phyloP scores from a whole-genome alignment of 371 early-diverging fungal genomes.

The Actinomortierella wolfii region DNA sequence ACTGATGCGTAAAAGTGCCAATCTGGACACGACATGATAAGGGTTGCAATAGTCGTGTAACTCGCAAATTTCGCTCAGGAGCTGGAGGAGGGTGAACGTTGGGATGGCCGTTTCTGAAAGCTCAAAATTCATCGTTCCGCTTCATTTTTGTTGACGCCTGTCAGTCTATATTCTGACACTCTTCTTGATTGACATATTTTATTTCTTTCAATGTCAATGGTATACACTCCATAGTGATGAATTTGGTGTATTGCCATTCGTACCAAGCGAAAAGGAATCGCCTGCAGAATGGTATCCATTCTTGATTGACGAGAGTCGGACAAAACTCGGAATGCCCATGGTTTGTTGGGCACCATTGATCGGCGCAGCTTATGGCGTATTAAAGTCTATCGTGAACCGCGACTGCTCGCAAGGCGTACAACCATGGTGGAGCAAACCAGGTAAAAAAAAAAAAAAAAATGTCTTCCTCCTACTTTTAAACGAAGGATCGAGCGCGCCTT shows the following conservation, averaged over 20 bases:
- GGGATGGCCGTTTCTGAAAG: too few relatives aligned
- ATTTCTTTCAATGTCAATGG: neutral
- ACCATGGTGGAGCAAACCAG: conserved; percentile 35
- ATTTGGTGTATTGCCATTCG: conserved; percentile 35
- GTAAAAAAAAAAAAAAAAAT: too few relatives aligned
- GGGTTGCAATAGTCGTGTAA: too few relatives aligned
- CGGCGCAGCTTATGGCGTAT: conserved; percentile 16
- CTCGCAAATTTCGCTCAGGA: too few relatives aligned
- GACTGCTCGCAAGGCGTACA: neutral
- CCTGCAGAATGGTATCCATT: conserved; percentile 16
- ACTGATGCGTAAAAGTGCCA: too few relatives aligned
- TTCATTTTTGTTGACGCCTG: too few relatives aligned
- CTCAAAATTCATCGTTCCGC: too few relatives aligned
- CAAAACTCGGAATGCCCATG: conserved; percentile 41
- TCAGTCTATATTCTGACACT: too few relatives aligned
- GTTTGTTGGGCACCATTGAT: conserved; percentile 40
- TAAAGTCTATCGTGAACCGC: conserved; percentile 10
- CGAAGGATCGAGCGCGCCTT: too few relatives aligned
- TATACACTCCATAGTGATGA: conserved; percentile 28
- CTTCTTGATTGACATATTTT: neutral
- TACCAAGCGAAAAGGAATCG: conserved; percentile 8
- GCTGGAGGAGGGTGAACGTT: too few relatives aligned
- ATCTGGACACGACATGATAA: too few relatives aligned
- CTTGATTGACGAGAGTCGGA: conserved; percentile 29
- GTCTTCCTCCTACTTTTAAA: too few relatives aligned